phyloP scores from a whole-genome alignment of 345 rosid genomes.

The Eucalyptus shirleyi region DNA sequence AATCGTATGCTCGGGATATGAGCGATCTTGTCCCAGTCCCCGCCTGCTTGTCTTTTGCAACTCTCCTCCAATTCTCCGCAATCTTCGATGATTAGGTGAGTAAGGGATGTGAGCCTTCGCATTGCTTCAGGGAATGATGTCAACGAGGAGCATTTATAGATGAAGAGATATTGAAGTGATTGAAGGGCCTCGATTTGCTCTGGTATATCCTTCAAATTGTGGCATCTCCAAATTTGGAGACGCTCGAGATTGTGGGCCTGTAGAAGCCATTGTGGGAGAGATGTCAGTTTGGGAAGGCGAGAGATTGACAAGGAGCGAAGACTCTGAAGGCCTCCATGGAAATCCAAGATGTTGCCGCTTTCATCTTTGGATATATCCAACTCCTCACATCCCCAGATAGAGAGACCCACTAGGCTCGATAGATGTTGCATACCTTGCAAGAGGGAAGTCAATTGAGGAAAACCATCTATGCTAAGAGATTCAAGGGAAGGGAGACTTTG shows the following conservation, averaged over 20 bases:
- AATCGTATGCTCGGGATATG: fast-evolving
- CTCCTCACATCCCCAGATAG: fast-evolving
- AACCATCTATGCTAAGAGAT: too few species aligned
- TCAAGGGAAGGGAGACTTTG: neutral
- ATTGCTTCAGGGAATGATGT: neutral
- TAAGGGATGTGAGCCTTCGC: neutral
- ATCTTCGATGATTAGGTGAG: fast-evolving
- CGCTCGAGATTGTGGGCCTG: too few species aligned
- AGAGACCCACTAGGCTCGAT: neutral
- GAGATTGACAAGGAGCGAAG: too few species aligned
- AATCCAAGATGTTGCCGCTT: too few species aligned
- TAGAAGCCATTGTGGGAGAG: too few species aligned
- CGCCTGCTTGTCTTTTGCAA: neutral
- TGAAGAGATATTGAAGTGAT: fast-evolving
- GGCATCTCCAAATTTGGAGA: fast-evolving
- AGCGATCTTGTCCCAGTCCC: neutral
- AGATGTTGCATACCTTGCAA: neutral
- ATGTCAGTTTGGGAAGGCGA: too few species aligned
- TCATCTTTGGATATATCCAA: too few species aligned
- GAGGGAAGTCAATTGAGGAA: too few species aligned
- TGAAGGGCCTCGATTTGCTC: neutral
- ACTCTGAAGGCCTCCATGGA: too few species aligned
- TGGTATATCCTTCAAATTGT: neutral
- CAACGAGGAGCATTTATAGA: fast-evolving
- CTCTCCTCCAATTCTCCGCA: neutral